A percentile compares a stretch with the other conserved stretches of the same genome.
Conservation (phyloP, 1,284 basidiomycete genomes). For the Ustilago hordei region DNA sequence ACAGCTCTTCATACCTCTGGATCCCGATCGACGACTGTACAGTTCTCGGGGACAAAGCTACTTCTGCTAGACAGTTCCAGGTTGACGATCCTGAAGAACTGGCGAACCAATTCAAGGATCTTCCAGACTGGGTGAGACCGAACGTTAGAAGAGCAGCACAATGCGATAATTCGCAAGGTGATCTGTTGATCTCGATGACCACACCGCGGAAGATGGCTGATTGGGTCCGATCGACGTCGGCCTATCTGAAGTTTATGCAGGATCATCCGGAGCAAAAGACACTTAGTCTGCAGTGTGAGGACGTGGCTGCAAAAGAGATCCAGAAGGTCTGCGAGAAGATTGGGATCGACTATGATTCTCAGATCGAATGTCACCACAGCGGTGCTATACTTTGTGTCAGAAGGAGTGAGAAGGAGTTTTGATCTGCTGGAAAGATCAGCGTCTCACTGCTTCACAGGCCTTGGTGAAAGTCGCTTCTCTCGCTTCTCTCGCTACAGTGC, state of each 20-base stretch:
- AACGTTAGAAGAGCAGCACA: conserved; percentile 31
- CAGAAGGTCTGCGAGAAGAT: conserved; percentile 32
- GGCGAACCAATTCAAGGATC: conserved; percentile 10
- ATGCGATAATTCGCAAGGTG: conserved; percentile 38
- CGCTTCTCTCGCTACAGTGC: no score
- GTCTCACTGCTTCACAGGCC: no score
- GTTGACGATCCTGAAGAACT: conserved; percentile 28
- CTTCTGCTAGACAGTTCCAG: conserved; percentile 19
- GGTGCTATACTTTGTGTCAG: conserved; percentile 40
- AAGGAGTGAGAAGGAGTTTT: conserved; percentile 16
- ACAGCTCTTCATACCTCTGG: conserved; percentile 35
- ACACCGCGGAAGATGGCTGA: conserved; percentile 46
- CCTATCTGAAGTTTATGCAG: conserved; percentile 38
- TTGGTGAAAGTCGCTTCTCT: no score
- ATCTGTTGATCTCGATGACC: conserved; percentile 37
- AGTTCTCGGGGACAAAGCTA: conserved; percentile 33
- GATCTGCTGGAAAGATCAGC: background rate
- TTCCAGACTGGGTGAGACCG: conserved; percentile 34
- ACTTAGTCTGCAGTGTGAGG: conserved; percentile 38
- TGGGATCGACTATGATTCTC: conserved; percentile 33
- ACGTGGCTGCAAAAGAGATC: conserved; percentile 39
- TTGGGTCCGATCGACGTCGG: conserved; percentile 42
- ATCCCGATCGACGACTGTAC: conserved; percentile 48
- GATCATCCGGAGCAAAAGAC: conserved; percentile 34
- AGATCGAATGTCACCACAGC: conserved; percentile 48